Base-by-base conservation (phyloP, 306 rosid species). In the Alnus glutinosa region DNA sequence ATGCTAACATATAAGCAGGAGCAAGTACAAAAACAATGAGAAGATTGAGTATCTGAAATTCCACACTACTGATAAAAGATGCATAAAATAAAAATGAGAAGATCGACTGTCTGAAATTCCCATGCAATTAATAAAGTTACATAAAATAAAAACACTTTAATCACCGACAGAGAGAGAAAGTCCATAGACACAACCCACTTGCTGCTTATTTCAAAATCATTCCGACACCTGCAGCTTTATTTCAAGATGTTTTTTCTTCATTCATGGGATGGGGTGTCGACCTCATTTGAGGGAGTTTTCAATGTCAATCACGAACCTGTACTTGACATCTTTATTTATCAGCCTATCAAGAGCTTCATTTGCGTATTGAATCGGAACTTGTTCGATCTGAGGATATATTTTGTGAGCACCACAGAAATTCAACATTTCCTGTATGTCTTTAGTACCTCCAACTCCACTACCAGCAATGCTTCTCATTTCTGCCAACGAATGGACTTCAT, bases 271-370 rank as follows among this genome's bases (percentile, higher is more conserved):
- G 66, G 36, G 42, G n/a, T 23, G 28, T 23, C 28, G 28, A 23
- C 28, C 28, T 82, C 77, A 78, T 77, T 94, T 88, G 3, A 89
- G 84, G 64, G 98, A 88, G 76, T 80, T 89, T 30, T 86, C 87
- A 63, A 94, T 86, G 79, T 92, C 98, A 50, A 92, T 92, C 55
- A 94, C 96, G 85, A 91, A 90, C 57, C 96, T 83, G 81, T 92
- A 88, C 75, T 94, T 89, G 58, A 92, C 92, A 48, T 94, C 96
- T 58, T 75, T 89, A 28, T 87, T 88, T 46, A 86, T 62, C 16
- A 94, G 81, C 88, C 98, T 89, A 58, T 90, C 89, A 64, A 90
- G 81, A 16, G 97, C 97, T 81, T 94, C 97, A 73, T 87, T 92
- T 9, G 88, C 87, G 76, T 88, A 89, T 12, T 91, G 89, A 44